Evolutionary conservation across 2,329 filamentous ascomycete genomes (phyloP).

Genomic region (Ophiostoma piceae): DNA sequence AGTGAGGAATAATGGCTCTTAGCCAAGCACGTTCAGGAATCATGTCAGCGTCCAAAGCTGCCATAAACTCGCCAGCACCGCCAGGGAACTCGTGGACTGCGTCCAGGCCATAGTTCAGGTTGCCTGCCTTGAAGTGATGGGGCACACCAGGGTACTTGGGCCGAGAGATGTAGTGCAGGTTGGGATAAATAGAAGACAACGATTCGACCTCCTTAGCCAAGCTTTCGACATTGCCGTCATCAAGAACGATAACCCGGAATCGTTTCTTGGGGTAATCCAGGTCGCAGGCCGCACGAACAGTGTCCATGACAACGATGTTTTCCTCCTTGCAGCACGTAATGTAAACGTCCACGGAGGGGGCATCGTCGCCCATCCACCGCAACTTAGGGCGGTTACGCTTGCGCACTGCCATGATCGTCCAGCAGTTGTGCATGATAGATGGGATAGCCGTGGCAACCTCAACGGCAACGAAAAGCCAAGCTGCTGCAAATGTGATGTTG

Average conservation of each 20-base stretch:
- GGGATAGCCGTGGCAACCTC: constrained; percentile 29
- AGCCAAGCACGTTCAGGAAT: constrained; percentile 59
- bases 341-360: constrained; percentile 53
- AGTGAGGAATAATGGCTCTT: constrained; percentile 53
- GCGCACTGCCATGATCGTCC: constrained; percentile 28
- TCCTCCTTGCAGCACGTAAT: constrained; percentile 56
- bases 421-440: constrained; percentile 28
- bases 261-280: constrained; percentile 50
- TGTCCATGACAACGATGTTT: constrained; percentile 52
- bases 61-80: constrained; percentile 53
- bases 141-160: constrained; percentile 45
- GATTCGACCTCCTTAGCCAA: constrained; percentile 35
- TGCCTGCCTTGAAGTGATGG: constrained; percentile 60
- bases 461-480: constrained; percentile 42
- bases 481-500: constrained; percentile 41
- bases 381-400: constrained; percentile 44
- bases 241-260: constrained; percentile 51
- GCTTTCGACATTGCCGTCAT: constrained; percentile 47
- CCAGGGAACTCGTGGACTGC: constrained; percentile 46
- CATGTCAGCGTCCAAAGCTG: constrained; percentile 51
- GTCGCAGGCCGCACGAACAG: constrained; percentile 49
- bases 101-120: constrained; percentile 57
- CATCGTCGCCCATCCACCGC: constrained; percentile 44
- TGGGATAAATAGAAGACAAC: constrained; percentile 40
- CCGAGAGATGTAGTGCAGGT: constrained; percentile 50